Percentiles rank a stretch among this genome's conserved stretches.
These are phyloP conservation scores for Nicotiana undulata DNA, from an alignment of 257 asterid genomes.

Conservation along the genomic window DNA sequence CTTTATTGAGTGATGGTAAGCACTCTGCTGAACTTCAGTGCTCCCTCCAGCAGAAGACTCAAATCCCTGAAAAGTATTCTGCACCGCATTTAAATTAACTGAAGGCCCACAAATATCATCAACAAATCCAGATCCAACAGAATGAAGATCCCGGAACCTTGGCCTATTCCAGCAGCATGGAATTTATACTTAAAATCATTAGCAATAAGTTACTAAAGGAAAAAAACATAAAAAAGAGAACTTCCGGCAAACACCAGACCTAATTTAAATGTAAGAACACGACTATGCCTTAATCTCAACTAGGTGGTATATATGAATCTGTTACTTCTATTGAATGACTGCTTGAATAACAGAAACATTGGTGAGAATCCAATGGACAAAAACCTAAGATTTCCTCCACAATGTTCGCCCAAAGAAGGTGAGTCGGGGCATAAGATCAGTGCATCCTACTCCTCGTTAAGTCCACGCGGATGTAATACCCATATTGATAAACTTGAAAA, in stretches of 20 bases:
- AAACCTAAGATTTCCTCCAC: not conserved
- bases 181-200: conserved; percentile 1
- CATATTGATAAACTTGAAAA: not conserved
- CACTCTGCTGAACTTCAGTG: conserved; percentile 21
- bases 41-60: conserved; percentile 26
- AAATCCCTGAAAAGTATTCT: conserved; percentile 22
- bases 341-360: not conserved
- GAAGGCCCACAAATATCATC: conserved; percentile 13
- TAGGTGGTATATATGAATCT: not conserved
- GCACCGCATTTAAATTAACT: conserved; percentile 29
- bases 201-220: not conserved
- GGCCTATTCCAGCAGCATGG: conserved; percentile 37
- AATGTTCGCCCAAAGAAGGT: not conserved
- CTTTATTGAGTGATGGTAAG: conserved; percentile 31
- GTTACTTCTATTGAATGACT: not conserved
- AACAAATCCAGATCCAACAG: conserved; percentile 23
- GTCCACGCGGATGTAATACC: not conserved
- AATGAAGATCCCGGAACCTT: conserved; percentile 31
- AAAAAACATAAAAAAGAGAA: not conserved
- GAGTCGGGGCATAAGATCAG: not conserved
- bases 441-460: too few species aligned
- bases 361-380: not conserved
- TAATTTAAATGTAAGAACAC: not conserved
- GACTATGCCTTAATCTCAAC: not conserved
- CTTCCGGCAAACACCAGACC: not conserved